A percentile compares a stretch with the other conserved stretches of the same genome.
Evolutionary conservation across 371 early-diverging fungal genomes (phyloP).

Genomic region (Apophysomyces ossiformis): DNA sequence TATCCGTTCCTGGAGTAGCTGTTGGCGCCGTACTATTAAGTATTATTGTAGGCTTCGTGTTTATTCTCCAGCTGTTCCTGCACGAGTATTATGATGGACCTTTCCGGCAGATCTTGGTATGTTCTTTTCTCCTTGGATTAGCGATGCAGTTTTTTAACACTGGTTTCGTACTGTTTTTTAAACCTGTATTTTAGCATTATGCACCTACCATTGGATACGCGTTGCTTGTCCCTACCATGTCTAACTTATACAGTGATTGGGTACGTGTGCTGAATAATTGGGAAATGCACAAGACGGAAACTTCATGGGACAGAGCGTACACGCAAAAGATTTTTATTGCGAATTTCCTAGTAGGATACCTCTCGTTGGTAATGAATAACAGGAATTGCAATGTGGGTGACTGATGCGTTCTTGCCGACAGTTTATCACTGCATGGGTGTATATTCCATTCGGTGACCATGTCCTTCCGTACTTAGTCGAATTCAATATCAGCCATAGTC

Average conservation of each 20-base stretch:
- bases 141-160: neutral
- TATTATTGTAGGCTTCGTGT: constrained; percentile 69
- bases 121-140: neutral
- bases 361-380: constrained; percentile 59
- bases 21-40: constrained; percentile 66
- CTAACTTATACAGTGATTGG: constrained; percentile 67
- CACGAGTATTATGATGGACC: constrained; percentile 87
- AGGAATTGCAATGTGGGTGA: neutral
- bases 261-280: constrained; percentile 71
- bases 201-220: constrained; percentile 78
- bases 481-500: constrained; percentile 47
- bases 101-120: constrained; percentile 49
- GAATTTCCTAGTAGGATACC: constrained; percentile 80
- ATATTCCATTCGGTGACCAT: constrained; percentile 77
- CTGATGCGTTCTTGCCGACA: constrained; percentile 14
- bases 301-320: constrained; percentile 70
- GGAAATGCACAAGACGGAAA: constrained; percentile 84
- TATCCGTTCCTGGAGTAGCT: constrained; percentile 66
- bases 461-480: constrained; percentile 46
- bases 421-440: constrained; percentile 85
- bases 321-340: constrained; percentile 87
- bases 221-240: constrained; percentile 74
- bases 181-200: constrained; percentile 52
- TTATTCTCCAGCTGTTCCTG: constrained; percentile 77
- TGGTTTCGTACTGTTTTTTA: neutral